Percentiles rank a stretch among this genome's conserved stretches.
Conservation (phyloP, 1,139 yeast species). For the Suhomyces ambrosiae region DNA sequence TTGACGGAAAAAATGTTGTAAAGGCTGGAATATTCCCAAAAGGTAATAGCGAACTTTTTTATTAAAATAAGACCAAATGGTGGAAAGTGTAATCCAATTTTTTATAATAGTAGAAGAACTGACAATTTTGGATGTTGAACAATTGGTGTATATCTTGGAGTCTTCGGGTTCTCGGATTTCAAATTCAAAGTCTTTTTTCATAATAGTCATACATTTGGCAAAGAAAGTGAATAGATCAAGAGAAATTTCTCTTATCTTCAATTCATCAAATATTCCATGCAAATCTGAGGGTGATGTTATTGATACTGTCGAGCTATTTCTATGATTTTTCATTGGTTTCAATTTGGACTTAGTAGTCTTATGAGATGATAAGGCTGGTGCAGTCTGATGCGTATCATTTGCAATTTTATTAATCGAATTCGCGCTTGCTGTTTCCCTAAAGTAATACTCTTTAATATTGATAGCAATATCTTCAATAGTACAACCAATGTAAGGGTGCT, state of each 20-base stretch:
- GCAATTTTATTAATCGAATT: not conserved
- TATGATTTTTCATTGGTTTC: slow-evolving; percentile 11
- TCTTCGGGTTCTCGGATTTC: not conserved
- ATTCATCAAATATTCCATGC: slow-evolving; percentile 29
- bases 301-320: slow-evolving; percentile 12
- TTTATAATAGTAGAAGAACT: slow-evolving; percentile 1
- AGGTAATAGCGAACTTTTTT: slow-evolving; percentile 32
- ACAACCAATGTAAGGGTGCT: slow-evolving; percentile 28
- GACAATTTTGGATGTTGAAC: not conserved
- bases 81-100: slow-evolving; percentile 15
- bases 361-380: not conserved
- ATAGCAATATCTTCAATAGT: slow-evolving; percentile 37
- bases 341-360: slow-evolving; percentile 13
- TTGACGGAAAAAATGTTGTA: slow-evolving; percentile 28
- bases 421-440: slow-evolving; percentile 8
- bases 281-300: slow-evolving; percentile 1
- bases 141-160: not conserved
- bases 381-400: not conserved
- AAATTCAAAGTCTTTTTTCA: slow-evolving; percentile 25
- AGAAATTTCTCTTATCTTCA: slow-evolving; percentile 32
- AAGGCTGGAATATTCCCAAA: slow-evolving; percentile 33
- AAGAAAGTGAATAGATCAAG: slow-evolving; percentile 35
- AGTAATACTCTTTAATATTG: slow-evolving; percentile 30
- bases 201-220: slow-evolving; percentile 25
- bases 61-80: slow-evolving; percentile 38